Conservation (phyloP, 148 eudicot genomes). For the Fallopia convolvulus region DNA sequence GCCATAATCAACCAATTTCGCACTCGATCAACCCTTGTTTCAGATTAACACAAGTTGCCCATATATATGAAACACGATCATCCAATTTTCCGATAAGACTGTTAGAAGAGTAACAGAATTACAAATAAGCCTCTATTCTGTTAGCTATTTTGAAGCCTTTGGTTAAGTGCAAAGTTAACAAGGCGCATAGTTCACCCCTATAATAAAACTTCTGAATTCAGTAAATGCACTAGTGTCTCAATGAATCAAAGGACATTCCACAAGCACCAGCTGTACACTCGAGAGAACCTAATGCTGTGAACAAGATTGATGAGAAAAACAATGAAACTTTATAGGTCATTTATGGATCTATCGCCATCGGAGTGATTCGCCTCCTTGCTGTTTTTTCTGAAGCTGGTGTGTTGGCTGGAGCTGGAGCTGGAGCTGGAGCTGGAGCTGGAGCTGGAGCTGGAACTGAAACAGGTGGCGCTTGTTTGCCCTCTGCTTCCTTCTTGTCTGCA, state of each 20-base stretch:
- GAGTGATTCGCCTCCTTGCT: constrained; percentile 86
- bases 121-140: too few species aligned
- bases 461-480: constrained; percentile 20
- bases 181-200: too few species aligned
- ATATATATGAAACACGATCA: too few species aligned
- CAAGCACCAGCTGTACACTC: constrained; percentile 3
- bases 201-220: too few species aligned
- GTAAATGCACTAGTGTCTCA: neutral
- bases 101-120: too few species aligned
- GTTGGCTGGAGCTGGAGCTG: constrained; percentile 6
- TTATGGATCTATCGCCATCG: constrained; percentile 69
- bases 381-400: constrained; percentile 44
- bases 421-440: constrained; percentile 10
- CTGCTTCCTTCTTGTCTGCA: constrained; percentile 19
- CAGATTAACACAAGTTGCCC: too few species aligned
- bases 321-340: neutral
- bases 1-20: too few species aligned
- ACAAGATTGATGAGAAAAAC: neutral
- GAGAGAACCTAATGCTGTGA: neutral
- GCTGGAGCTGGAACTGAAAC: constrained; percentile 6
- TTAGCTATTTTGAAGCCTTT: too few species aligned
- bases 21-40: too few species aligned
- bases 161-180: too few species aligned
- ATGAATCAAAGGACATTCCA: neutral
- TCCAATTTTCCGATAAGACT: too few species aligned